Evolutionary conservation across 2,329 filamentous ascomycete genomes (phyloP).

Genomic region (Lasiodiplodia hormozganensis): DNA sequence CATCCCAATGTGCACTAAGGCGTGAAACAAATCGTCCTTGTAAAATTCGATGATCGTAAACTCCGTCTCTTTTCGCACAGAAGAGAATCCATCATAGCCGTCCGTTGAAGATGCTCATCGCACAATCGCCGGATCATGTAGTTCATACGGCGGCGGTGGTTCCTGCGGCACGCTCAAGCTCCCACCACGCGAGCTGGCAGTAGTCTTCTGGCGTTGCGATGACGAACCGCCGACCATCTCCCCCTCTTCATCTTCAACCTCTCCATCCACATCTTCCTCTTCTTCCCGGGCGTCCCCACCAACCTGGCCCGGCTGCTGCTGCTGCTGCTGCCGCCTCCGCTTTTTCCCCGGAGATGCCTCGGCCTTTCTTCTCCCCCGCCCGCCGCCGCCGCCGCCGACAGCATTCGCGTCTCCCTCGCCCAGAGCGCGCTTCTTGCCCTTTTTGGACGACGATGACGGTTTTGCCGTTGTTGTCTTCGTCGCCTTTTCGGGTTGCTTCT

Average conservation of each 20-base stretch:
- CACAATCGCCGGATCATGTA: constrained; percentile 29
- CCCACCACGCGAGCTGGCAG: background rate
- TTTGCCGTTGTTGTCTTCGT: background rate
- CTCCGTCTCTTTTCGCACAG: background rate
- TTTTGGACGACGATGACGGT: background rate
- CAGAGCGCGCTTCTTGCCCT: constrained; percentile 10
- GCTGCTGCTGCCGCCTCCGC: constrained; percentile 3
- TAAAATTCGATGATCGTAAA: background rate
- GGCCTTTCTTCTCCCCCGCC: background rate
- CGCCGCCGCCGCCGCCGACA: background rate
- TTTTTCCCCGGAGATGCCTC: constrained; percentile 35
- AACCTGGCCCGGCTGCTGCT: background rate
- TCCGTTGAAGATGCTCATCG: background rate
- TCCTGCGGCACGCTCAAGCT: constrained; percentile 32
- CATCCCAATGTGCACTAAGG: background rate
- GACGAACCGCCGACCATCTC: background rate
- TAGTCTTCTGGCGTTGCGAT: background rate
- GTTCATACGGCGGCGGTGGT: constrained; percentile 30
- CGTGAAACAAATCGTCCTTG: background rate
- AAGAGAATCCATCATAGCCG: background rate
- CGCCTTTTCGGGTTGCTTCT: background rate
- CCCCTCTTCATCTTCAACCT: background rate
- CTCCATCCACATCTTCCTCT: background rate
- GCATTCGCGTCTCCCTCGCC: background rate
- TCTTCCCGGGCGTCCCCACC: background rate